These are phyloP conservation scores for Thymus quinquecostatus DNA, from an alignment of 257 asterid genomes.

Conservation along the genomic window DNA sequence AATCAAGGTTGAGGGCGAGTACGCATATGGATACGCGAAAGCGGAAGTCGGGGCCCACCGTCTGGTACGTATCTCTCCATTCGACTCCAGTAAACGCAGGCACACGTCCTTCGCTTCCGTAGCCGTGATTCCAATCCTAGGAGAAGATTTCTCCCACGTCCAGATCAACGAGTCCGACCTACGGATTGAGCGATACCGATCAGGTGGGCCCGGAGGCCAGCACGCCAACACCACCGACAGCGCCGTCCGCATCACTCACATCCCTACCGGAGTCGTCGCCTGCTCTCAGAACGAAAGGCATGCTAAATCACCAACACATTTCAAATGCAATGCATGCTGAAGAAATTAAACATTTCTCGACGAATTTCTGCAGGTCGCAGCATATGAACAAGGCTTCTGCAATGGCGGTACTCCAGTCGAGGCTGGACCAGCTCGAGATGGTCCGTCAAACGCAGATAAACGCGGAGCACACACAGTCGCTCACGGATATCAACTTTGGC, in stretches of 20 bases:
- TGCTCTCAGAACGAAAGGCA: conserved; percentile 93
- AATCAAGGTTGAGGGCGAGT: conserved; percentile 81
- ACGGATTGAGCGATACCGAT: conserved; percentile 69
- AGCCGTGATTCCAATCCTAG: conserved; percentile 92
- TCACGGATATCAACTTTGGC: conserved; percentile 87
- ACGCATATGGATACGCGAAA: conserved; percentile 92
- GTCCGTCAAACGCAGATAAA: conserved; percentile 77
- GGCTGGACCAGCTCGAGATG: conserved; percentile 92
- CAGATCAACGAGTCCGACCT: conserved; percentile 93
- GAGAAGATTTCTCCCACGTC: conserved; percentile 66
- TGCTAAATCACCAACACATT: neutral
- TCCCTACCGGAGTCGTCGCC: conserved; percentile 90
- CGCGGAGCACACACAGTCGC: conserved; percentile 84
- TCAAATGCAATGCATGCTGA: conserved; percentile 1
- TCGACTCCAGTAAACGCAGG: conserved; percentile 85
- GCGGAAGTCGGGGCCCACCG: conserved; percentile 99
- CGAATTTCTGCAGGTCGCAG: conserved; percentile 64
- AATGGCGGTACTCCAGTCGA: conserved; percentile 94
- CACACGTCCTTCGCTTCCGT: conserved; percentile 97
- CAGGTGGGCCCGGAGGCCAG: conserved; percentile 98
- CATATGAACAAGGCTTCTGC: conserved; percentile 96
- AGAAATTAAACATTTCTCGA: neutral
- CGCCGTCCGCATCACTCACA: conserved; percentile 93
- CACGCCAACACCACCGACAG: conserved; percentile 86
- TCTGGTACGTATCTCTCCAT: conserved; percentile 89